Evolutionary conservation across 192 early-diverging fungal species (phyloP), one percentile per base, ranked within the genome.

Genomic region (Phycomyces blakesleeanus): DNA sequence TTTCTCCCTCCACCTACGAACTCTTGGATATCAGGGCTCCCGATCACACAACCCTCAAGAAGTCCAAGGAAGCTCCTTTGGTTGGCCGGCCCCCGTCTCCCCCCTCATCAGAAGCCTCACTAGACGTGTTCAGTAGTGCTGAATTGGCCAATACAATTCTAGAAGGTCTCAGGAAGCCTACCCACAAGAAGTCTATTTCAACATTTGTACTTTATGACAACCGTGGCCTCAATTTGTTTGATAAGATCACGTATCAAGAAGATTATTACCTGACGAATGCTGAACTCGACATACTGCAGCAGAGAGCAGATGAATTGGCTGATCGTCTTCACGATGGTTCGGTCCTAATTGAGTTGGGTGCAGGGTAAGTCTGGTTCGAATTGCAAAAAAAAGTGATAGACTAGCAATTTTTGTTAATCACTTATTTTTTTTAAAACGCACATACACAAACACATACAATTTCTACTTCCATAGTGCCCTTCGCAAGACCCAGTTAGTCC

Each of bases 131-230:
- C 47, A 57, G 56, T 12, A 47, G 57, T 6, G 27, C 59, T 40
- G 61, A 67, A 41, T 22, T 75, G 15, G 41, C 51, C 1, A 55
- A 69, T n/a, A 61, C 68, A 0, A 70, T 75, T 10, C 24, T 75
- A 6, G 38, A 64, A 4, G 21, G 41, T 4, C 64, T 75, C 16
- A 24, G 54, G 5, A 44, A 75, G 22, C 64, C 67, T 15, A 14
- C 27, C 11, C 49, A 61, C 21, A 38, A 66, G 12, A 84, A 84
- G 67, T 85, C 82, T 0, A 83, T 93, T 55, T 93, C 95, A 0
- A 93, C 90, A 0, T 80, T 94, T 64, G 81, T 94, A 2, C 84
- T 96, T 38, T 98, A 98, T 63, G 87, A 94, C 60, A 85, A 89
- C 39, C 58, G 67, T 1, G 95, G 95, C 7, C 72, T 98, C 15